Percentiles rank a stretch among this genome's conserved stretches.
Evolutionary conservation across 1,139 yeast genomes (phyloP).

Genomic region (Lizanozyma gosingica): DNA sequence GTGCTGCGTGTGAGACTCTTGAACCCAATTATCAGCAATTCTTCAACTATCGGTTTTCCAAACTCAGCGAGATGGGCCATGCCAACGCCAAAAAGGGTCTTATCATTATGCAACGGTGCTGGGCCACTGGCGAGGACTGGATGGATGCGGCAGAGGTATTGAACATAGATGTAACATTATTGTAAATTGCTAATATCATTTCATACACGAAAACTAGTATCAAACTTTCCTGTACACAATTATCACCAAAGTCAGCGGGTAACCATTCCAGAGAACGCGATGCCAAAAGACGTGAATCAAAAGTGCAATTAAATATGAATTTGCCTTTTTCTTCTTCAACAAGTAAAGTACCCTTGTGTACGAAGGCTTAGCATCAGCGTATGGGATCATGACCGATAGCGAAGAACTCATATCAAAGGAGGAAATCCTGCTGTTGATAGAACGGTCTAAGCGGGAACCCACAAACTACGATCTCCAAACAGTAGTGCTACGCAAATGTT

Average conservation of each 20-base stretch:
- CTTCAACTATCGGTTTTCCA: constrained; percentile 28
- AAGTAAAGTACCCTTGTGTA: too few relatives aligned
- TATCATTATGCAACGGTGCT: constrained; percentile 43
- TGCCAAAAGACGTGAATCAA: too few relatives aligned
- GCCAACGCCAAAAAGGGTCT: constrained; percentile 41
- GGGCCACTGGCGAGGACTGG: constrained; percentile 54
- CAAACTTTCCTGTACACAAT: background rate
- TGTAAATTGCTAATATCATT: constrained; percentile 13
- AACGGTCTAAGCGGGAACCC: background rate
- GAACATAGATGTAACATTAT: constrained; percentile 40
- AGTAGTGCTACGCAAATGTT: background rate
- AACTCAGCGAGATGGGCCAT: constrained; percentile 36
- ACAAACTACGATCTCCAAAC: background rate
- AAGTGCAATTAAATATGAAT: too few relatives aligned
- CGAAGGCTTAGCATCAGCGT: too few relatives aligned
- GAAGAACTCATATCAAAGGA: background rate
- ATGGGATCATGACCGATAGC: background rate
- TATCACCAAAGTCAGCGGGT: background rate
- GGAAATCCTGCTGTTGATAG: background rate
- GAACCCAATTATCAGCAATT: constrained; percentile 23
- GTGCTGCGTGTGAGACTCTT: constrained; percentile 52
- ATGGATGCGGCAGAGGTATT: constrained; percentile 37
- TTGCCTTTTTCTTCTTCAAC: too few relatives aligned
- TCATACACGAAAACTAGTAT: background rate
- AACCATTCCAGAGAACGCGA: too few relatives aligned